These are phyloP conservation scores for Wickerhamiella occidentalis DNA, from an alignment of 805 yeast species.

Conservation along the genomic window DNA sequence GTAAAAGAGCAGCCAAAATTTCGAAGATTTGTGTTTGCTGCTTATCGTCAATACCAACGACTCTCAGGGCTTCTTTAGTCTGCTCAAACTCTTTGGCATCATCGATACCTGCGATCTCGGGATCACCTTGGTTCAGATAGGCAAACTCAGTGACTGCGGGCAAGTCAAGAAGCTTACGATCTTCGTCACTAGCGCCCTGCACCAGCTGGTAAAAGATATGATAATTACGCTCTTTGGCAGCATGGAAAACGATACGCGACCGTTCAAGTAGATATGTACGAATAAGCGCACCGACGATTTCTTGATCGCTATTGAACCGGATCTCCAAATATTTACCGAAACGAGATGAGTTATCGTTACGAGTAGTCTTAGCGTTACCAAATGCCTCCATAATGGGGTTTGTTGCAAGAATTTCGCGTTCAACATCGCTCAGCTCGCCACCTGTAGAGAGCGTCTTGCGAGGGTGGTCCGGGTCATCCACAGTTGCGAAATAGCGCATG, in stretches of 20 bases:
- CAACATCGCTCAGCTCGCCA: conserved; percentile 76
- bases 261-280: conserved; percentile 88
- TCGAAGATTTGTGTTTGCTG: conserved; percentile 60
- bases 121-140: conserved; percentile 74
- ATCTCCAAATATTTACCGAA: conserved; percentile 94
- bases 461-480: conserved; percentile 42
- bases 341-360: conserved; percentile 95
- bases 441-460: conserved; percentile 12
- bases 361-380: conserved; percentile 95
- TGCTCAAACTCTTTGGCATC: conserved; percentile 66
- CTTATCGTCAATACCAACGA: conserved; percentile 58
- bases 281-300: conserved; percentile 88
- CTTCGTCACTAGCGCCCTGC: conserved; percentile 47
- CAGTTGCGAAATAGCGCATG: conserved; percentile 95
- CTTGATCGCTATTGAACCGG: conserved; percentile 57
- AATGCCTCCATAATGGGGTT: conserved; percentile 97
- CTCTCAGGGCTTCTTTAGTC: conserved; percentile 61
- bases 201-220: conserved; percentile 87
- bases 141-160: conserved; percentile 50
- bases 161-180: conserved; percentile 48
- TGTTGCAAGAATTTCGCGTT: conserved; percentile 88
- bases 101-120: conserved; percentile 60
- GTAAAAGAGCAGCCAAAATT: conserved; percentile 76
- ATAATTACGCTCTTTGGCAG: conserved; percentile 79
- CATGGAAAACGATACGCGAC: conserved; percentile 89